Evolutionary conservation across 768 basidiomycete species (phyloP), one percentile per base, ranked within the genome.

Genomic region (Boletus reticuloceps): DNA sequence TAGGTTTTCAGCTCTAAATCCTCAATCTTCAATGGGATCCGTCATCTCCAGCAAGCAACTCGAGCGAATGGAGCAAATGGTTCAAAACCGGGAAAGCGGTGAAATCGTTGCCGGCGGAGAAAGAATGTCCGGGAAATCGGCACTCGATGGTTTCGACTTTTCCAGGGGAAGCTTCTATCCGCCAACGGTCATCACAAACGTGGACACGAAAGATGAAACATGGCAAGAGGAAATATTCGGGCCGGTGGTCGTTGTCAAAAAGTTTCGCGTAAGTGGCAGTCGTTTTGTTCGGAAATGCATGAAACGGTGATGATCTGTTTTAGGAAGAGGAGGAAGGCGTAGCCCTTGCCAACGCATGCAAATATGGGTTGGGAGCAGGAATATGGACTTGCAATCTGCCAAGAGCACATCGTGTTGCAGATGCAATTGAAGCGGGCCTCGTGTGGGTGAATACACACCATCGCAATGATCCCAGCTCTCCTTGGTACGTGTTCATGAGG

Each of bases 361-460:
- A 82, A 70, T 94, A 93, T 64, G 91, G 90, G 2, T 74, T 93
- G 8, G 91, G 90, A 14, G 87, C 88, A 3, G 86, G 85, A 10
- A 77, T 94, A 46, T 94, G 91, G 91, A 91, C 90, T 5, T 74
- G 77, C 29, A 76, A 91, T 68, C 65, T 94, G 32, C 85, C 89
- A 0, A 77, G 84, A 52, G 91, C 88, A 11, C 90, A 93, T 65
- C 83, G 87, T 5, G 80, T 91, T 3, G 80, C 91, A 7, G 79
- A 79, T 47, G 74, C 75, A 34, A 84, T 94, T 36, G 79, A 94
- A 60, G 76, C 86, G 17, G 92, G 92, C 6, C 64, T 94, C 31
- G 87, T 89, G 43, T 94, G 92, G 92, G 82, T 93, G 37, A 94
- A 94, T 66, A 91, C 88, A 0, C 90, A 93, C 60, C 92, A 94